Base-by-base conservation (phyloP, 2,329 filamentous ascomycete species). In the Beauveria australis region DNA sequence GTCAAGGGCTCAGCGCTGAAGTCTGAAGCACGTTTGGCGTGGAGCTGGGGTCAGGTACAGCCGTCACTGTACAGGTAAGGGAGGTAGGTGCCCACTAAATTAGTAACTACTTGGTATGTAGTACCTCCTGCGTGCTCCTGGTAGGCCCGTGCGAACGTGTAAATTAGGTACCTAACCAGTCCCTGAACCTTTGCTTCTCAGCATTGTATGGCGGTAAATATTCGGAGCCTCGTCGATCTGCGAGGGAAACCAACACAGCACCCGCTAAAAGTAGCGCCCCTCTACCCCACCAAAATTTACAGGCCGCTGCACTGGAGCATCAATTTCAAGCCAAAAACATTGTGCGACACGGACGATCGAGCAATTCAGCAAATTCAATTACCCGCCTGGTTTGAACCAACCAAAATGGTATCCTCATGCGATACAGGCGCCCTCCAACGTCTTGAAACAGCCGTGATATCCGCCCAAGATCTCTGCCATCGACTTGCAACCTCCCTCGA, bases 401-500 rank as follows among this genome's bases (percentile, higher is more conserved):
- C 14, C 16, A 14, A 55, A 5, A 73, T 72, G 70, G 64, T 68
- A 1, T 62, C 68, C 6, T 62, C 61, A 7, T 60, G 10, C 53
- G 53, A 69, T 14, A 51, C 64, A 46, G 66, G 65, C 59, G 68
- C 75, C 3, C 69, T 77, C 10, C 70, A 74, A 43, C 67, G 70
- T 24, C 73, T 82, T 49, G 73, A 75, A 48, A 48, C 70, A 1
- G 67, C 79, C 16, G 66, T 79, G 2, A 66, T 73, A 6, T 75
- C 72, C 0, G 70, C 78, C 0, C 65, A 71, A 19, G 56, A 66
- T 0, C 72, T 81, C 10, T 70, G 80, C 40, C 67, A 72, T 12
- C 74, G 77, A 59, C 71, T 81, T 26, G 77, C 80, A 65, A 66
- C 72, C 1, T 71, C 75, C 30, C 70, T 81, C 3, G 69, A 73